phyloP scores from a whole-genome alignment of 129 eudicot species.

The Silybum marianum region DNA sequence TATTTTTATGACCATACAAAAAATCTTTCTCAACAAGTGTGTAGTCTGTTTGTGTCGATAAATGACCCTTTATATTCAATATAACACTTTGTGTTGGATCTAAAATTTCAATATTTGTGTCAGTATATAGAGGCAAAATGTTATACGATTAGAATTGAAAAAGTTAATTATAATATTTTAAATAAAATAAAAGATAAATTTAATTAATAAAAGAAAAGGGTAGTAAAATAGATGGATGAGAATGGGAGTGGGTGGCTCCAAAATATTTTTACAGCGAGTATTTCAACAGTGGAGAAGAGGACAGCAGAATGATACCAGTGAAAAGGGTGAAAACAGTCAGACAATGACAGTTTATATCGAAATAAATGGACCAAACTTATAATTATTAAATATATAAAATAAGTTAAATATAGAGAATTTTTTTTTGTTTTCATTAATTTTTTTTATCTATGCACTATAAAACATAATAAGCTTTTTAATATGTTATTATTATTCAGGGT shows the following conservation, averaged over 20 bases:
- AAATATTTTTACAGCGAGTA: slow-evolving; percentile 31
- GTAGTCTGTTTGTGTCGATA: neutral
- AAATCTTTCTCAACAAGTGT: no score
- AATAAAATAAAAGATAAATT: no score
- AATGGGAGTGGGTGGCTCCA: slow-evolving; percentile 14
- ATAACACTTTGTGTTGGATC: no score
- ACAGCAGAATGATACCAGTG: neutral
- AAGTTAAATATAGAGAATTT: no score
- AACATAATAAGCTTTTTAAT: neutral
- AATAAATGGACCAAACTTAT: slow-evolving; percentile 28
- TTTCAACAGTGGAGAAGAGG: slow-evolving; percentile 14
- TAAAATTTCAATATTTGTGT: no score
- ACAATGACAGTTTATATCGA: slow-evolving; percentile 34
- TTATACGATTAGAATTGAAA: neutral
- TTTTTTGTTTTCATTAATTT: no score
- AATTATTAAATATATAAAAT: neutral
- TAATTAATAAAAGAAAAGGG: neutral
- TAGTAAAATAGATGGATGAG: neutral
- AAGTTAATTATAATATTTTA: no score
- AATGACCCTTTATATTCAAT: no score
- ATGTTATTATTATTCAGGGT: neutral
- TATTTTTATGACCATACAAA: neutral
- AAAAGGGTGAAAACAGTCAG: slow-evolving; percentile 14
- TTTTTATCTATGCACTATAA: neutral
- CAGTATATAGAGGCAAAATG: no score